Conservation (phyloP, 306 rosid species). For the Glycine tomentella region DNA sequence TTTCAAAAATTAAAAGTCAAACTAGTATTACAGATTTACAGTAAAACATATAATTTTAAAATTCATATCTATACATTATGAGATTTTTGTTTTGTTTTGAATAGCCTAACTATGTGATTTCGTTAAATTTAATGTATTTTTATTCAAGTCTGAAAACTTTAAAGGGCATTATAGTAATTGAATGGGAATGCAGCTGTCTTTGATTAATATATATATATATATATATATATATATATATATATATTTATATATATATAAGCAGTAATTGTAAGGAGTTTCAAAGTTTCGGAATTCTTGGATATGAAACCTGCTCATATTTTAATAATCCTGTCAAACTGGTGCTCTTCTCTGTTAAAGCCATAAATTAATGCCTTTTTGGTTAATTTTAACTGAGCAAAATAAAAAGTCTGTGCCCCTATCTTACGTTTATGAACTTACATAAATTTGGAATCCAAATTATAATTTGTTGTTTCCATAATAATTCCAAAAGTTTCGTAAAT, state of each 20-base stretch:
- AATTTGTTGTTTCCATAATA: conserved; percentile 27
- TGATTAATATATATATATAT: conserved; percentile 7
- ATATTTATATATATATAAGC: neutral
- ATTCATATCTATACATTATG: neutral
- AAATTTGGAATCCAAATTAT: conserved; percentile 36
- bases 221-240: neutral
- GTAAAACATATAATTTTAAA: neutral
- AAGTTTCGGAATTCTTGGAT: conserved; percentile 47
- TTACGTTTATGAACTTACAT: conserved; percentile 54
- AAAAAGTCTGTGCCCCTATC: conserved; percentile 49
- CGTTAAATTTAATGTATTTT: neutral
- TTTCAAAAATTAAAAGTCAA: no score
- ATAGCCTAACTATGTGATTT: no score
- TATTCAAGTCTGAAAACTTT: neutral
- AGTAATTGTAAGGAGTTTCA: conserved; percentile 42
- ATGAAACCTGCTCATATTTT: conserved; percentile 38
- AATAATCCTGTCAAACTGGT: conserved; percentile 64
- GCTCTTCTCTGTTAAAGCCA: conserved; percentile 65
- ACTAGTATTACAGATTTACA: no score
- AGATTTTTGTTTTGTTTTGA: neutral
- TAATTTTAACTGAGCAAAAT: conserved; percentile 38
- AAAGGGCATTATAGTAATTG: conserved; percentile 50
- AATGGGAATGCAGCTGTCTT: neutral
- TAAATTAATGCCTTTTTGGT: conserved; percentile 46
- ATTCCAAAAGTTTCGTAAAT: conserved; percentile 22